Percentiles rank a stretch among this genome's conserved stretches.
These are phyloP conservation scores for Russula foetens DNA, from an alignment of 768 basidiomycete genomes.

Conservation along the genomic window DNA sequence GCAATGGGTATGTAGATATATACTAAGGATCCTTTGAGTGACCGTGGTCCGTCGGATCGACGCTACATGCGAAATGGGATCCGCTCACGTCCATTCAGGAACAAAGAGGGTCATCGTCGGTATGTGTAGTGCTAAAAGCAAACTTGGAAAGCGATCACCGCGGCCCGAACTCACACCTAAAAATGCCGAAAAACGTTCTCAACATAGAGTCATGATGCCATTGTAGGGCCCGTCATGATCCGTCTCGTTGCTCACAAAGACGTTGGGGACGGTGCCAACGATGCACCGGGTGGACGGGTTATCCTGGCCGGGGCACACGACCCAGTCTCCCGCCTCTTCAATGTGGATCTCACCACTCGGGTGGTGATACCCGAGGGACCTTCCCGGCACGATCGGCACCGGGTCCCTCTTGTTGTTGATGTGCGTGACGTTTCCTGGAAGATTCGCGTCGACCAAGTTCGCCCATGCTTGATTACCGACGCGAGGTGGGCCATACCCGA, in stretches of 20 bases:
- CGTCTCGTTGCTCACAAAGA: not conserved
- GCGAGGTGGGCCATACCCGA: conserved; percentile 41
- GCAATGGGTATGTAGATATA: no score
- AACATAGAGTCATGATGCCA: not conserved
- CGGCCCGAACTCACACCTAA: no score
- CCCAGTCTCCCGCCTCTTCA: conserved; percentile 30
- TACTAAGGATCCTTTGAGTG: no score
- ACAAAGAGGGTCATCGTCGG: no score
- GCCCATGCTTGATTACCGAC: conserved; percentile 35
- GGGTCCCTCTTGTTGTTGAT: conserved; percentile 34
- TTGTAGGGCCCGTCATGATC: not conserved
- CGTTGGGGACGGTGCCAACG: not conserved
- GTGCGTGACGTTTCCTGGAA: conserved; percentile 21
- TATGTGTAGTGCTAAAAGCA: no score
- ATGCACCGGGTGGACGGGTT: not conserved
- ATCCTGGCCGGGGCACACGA: conserved; percentile 33
- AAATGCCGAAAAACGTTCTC: no score
- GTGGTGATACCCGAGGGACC: conserved; percentile 42
- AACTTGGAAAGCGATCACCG: no score
- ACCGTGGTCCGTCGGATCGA: no score
- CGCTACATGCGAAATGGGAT: no score
- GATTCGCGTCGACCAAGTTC: conserved; percentile 18
- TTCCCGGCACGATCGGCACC: conserved; percentile 50
- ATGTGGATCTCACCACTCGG: conserved; percentile 50
- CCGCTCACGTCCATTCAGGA: no score